Evolutionary conservation across 805 yeast genomes (phyloP).

Genomic region (Myxozyma geophila): DNA sequence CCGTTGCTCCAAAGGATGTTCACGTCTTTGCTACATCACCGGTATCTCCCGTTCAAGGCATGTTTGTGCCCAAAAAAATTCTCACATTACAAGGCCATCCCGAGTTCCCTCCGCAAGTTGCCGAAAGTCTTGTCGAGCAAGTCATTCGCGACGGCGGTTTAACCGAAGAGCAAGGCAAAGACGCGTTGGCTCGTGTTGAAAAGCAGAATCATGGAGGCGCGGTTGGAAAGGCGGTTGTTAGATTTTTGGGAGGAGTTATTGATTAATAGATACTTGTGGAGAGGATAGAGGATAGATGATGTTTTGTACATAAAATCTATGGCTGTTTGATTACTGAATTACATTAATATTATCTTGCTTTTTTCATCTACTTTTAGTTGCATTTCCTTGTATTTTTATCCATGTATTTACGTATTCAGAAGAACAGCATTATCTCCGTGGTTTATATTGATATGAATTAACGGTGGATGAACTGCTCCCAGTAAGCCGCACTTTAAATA

Average conservation of each 20-base stretch:
- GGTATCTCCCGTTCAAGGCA: slow-evolving; percentile 68
- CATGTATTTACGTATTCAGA: too few species aligned
- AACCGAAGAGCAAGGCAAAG: slow-evolving; percentile 16
- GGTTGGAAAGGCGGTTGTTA: slow-evolving; percentile 48
- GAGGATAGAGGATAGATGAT: too few species aligned
- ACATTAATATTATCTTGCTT: too few species aligned
- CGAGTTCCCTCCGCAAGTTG: slow-evolving; percentile 57
- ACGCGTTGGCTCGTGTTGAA: slow-evolving; percentile 42
- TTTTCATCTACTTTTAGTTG: too few species aligned
- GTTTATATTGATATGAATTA: too few species aligned
- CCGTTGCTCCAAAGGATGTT: slow-evolving; percentile 44
- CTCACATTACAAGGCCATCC: slow-evolving; percentile 91
- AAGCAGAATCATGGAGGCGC: slow-evolving; percentile 50
- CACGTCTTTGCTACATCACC: slow-evolving; percentile 58
- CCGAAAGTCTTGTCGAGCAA: slow-evolving; percentile 43
- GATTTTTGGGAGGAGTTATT: slow-evolving; percentile 42
- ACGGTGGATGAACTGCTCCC: background rate
- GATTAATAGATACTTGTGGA: background rate
- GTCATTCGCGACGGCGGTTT: slow-evolving; percentile 12
- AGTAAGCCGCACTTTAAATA: background rate
- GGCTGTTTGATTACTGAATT: too few species aligned
- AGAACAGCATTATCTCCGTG: too few species aligned
- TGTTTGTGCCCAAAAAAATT: slow-evolving; percentile 56
- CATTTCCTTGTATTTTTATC: too few species aligned
- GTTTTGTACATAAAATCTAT: background rate